These are phyloP conservation scores for Nepenthes alata DNA, from an alignment of 179 eudicot genomes.

Conservation along the genomic window DNA sequence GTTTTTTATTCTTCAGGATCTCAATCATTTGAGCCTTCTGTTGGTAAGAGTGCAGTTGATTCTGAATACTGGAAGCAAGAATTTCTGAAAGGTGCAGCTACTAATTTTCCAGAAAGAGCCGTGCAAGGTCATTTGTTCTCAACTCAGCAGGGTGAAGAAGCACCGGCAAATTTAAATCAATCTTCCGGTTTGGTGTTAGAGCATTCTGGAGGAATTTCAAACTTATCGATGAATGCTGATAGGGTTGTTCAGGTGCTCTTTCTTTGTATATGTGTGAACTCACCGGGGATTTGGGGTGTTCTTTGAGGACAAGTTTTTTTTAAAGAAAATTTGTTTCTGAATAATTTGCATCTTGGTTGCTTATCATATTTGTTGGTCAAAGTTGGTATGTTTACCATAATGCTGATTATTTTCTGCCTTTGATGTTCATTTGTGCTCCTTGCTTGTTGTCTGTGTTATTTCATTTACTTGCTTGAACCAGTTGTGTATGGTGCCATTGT, in stretches of 20 bases:
- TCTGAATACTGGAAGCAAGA: conserved; percentile 48
- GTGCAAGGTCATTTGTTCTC: conserved; percentile 25
- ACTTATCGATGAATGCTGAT: conserved; percentile 22
- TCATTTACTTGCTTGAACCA: no score
- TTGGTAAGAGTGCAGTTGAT: conserved; percentile 31
- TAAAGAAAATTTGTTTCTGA: no score
- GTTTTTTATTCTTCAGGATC: conserved; percentile 14
- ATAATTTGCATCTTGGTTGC: no score
- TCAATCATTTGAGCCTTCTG: conserved; percentile 20
- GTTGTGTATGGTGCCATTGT: no score
- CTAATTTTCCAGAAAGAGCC: conserved; percentile 27
- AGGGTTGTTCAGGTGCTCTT: conserved; percentile 40
- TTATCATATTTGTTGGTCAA: no score
- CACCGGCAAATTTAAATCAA: conserved; percentile 16
- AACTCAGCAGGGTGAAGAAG: conserved; percentile 21
- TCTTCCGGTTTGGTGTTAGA: conserved; percentile 24
- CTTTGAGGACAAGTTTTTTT: no score
- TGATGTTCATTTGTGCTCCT: no score
- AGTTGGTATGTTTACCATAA: no score
- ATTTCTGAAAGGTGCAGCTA: conserved; percentile 20
- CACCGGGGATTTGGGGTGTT: no score
- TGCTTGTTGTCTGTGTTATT: no score
- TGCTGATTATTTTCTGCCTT: no score
- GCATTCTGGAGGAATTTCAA: conserved; percentile 28
- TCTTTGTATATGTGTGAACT: conserved; percentile 1